A percentile compares a stretch with the other conserved stretches of the same genome.
phyloP scores from a whole-genome alignment of 176 grass and related monocot species.

The Oryza meyeriana region DNA sequence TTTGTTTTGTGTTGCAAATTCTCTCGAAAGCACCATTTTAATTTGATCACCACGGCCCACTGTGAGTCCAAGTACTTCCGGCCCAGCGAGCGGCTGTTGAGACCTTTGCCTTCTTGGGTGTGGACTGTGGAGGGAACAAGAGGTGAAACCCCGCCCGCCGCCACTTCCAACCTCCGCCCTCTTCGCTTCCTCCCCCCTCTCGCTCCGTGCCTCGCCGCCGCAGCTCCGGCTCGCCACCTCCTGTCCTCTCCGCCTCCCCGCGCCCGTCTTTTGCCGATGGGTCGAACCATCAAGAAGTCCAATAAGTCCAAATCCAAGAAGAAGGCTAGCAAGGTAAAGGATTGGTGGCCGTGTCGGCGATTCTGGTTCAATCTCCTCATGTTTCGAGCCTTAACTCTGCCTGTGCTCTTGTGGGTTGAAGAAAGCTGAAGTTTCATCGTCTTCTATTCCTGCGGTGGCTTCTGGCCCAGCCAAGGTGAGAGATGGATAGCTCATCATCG shows the following conservation, averaged over 20 bases:
- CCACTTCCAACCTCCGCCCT: too few relatives aligned
- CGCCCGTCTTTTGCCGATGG: conserved; percentile 15
- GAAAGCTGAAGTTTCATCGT: conserved; percentile 31
- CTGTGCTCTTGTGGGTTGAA: conserved; percentile 15
- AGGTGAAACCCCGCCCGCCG: too few relatives aligned
- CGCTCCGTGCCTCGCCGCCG: too few relatives aligned
- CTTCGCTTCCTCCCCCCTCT: too few relatives aligned
- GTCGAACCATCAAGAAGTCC: too few relatives aligned
- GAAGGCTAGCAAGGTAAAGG: conserved; percentile 39
- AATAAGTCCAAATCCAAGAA: conserved; percentile 27
- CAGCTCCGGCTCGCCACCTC: neutral
- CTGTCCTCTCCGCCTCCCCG: neutral
- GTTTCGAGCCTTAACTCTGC: neutral
- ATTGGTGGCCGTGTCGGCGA: neutral
- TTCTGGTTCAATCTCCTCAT: neutral
- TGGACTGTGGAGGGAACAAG: too few relatives aligned
- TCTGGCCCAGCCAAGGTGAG: conserved; percentile 61
- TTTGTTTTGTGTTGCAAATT: too few relatives aligned
- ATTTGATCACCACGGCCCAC: too few relatives aligned
- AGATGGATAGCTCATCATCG: neutral
- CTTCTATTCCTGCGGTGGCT: conserved; percentile 28
- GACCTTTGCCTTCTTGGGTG: too few relatives aligned
- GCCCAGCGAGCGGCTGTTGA: too few relatives aligned
- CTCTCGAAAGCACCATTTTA: too few relatives aligned
- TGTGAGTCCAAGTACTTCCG: too few relatives aligned